Evolutionary conservation across 768 basidiomycete species (phyloP), one percentile per base, ranked within the genome.

Genomic region (Pulveroboletus sp.): DNA sequence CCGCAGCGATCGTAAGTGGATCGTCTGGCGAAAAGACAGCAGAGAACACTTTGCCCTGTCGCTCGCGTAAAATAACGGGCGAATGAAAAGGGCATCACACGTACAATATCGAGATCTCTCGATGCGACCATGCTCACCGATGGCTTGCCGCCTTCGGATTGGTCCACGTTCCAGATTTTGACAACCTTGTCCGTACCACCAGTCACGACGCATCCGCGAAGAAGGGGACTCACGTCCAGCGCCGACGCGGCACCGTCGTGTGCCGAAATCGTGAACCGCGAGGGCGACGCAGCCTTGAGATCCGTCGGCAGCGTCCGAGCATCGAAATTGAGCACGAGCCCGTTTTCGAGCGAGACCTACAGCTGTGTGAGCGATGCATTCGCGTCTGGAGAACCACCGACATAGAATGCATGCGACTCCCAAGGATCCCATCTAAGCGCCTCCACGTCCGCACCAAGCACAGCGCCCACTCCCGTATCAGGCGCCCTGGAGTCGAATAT

Each of bases 391-490:
- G 36, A 45, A 42, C 27, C 5, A 68, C 87, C 53, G 55, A 94
- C 94, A 62, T 90, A 97, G 72, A 97, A 95, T 2, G 80, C 80
- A 53, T 85, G 80, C 6, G 77, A 76, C 46, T 95, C 90, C 90
- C 91, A 97, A 42, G 94, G 94, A 69, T 99, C 95, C 95, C 97
- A 99, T 54, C 85, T 72, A 34, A 97, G 69, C 33, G 89, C 88
- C 69, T 99, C 97, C 16, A 98, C 93, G 67, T 98, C 97, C 49
- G 90, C 86, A 2, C 87, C 91, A 7, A 97, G 75, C 14, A 84
- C 72, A 6, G 88, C 89, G n/a, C 88, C 90, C 13, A 97, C 85
- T 39, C 89, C 87, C 3, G 81, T 74, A 38, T 83, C 84, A 0
- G 90, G 89, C 2, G 93, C 81, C 42, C 95, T 75, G 14, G 90